Base-by-base conservation (phyloP, 306 rosid genomes). In the Pueraria montana region DNA sequence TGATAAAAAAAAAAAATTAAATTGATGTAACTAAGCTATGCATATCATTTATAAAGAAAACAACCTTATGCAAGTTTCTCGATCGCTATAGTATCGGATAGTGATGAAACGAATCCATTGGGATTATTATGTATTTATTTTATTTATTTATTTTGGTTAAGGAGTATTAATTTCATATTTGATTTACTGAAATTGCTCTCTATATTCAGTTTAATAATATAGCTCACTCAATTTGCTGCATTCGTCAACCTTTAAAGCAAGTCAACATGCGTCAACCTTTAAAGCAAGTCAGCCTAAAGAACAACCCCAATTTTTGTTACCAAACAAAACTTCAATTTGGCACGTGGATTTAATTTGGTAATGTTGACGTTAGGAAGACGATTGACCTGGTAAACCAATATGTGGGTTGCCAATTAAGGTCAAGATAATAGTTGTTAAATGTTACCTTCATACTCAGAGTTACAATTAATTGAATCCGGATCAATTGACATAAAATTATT, bases 211-310 rank as follows among this genome's bases (percentile, higher is more conserved):
- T 32, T 72, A 55, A 74, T 73, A 6, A 73, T 38, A 53, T 7
- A 55, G 2, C 2, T 20, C 36, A 36, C 24, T 8, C 53, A 55
- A 18, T 43, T 12, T 73, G 68, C 38, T 38, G 43, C 43, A 38
- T 11, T 2, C 68, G 79, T n/a, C 36, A 13, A 55, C 70, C 16
- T 58, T 59, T 23, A 40, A 58, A 32, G 55, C n/a, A 23, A 40
- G 80, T 61, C 80, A 59, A 59, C n/a, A 30, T 12, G 8, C 68
- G 79, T n/a, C 36, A 13, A 55, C 70, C 16, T 58, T 59, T 23
- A 40, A 58, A 32, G 55, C n/a, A 23, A 40, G 80, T 61, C 80
- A 59, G 27, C 40, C 20, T 42, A 53, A 23, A 50, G 32, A 34
- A 2, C 24, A 75, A 11, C 8, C 34, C 9, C 1, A 13, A 72